Conservation (phyloP, 2,329 filamentous ascomycete species). For the Pseudogymnoascus sp. region DNA sequence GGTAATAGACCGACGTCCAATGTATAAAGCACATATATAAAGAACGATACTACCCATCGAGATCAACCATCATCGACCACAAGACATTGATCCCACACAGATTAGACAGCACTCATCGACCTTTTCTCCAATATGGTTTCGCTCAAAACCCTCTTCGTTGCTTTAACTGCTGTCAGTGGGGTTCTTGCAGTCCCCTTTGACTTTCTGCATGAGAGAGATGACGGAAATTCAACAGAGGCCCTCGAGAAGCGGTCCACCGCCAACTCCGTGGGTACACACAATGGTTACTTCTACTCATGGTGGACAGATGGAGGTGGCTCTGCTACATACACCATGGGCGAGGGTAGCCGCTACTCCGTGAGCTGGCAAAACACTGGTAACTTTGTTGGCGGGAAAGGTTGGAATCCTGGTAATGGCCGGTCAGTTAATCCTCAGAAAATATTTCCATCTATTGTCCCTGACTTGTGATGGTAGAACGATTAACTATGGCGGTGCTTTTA, state of each 20-base stretch:
- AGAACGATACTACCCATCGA: background rate
- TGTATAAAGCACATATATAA: background rate
- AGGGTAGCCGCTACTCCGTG: conserved; percentile 42
- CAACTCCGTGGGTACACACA: conserved; percentile 42
- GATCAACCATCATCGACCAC: background rate
- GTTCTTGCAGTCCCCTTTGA: background rate
- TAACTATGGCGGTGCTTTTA: conserved; percentile 35
- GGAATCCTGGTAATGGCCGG: conserved; percentile 33
- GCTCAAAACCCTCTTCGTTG: conserved; percentile 34
- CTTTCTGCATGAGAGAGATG: background rate
- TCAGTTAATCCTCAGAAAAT: conserved; percentile 17
- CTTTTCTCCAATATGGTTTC: conserved; percentile 32
- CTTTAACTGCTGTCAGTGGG: conserved; percentile 27
- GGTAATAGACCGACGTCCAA: background rate
- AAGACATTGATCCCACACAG: background rate
- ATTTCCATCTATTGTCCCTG: background rate
- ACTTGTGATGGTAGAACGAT: conserved; percentile 27
- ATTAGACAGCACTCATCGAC: background rate
- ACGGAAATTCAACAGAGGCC: background rate
- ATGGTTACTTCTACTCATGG: conserved; percentile 53
- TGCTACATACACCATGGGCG: conserved; percentile 47
- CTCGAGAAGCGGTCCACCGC: conserved; percentile 29
- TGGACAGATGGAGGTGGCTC: conserved; percentile 45
- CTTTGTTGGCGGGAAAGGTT: conserved; percentile 42
- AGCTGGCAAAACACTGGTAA: conserved; percentile 39